phyloP scores from a whole-genome alignment of 148 eudicot species.

The Camellia granthamiana region DNA sequence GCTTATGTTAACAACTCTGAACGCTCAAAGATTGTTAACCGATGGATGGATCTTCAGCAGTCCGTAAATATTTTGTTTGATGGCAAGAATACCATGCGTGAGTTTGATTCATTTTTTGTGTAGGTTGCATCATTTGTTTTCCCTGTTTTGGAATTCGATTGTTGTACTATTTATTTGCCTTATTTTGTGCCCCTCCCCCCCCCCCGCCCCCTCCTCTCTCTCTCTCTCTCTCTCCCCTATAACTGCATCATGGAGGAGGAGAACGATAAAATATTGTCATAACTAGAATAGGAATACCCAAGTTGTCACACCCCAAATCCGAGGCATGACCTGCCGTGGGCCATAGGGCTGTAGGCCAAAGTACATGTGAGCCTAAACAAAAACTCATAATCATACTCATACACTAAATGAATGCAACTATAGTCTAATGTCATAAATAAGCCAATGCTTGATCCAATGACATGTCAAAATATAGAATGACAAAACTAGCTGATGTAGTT shows the following conservation, averaged over 20 bases:
- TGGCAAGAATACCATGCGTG: conserved; percentile 69
- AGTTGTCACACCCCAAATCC: not conserved
- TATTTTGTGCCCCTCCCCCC: conserved; percentile 1
- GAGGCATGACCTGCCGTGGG: no score
- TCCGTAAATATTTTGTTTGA: conserved; percentile 71
- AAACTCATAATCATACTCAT: no score
- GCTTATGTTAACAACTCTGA: conserved; percentile 48
- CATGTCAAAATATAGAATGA: no score
- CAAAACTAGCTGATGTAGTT: no score
- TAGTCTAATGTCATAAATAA: no score
- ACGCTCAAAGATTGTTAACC: conserved; percentile 36
- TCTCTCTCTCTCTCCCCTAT: not conserved
- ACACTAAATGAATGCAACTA: no score
- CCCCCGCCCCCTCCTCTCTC: not conserved
- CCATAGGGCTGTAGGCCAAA: no score
- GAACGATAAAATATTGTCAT: not conserved
- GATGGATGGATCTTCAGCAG: conserved; percentile 78
- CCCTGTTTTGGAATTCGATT: not conserved
- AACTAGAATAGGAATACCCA: not conserved
- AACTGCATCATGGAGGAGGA: not conserved
- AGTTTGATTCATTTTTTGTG: conserved; percentile 21
- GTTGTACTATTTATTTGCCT: not conserved
- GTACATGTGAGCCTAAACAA: no score
- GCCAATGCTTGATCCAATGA: no score
- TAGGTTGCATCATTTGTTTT: not conserved